phyloP scores from a whole-genome alignment of 73 alveolate species.

The Effrenium voratum region DNA sequence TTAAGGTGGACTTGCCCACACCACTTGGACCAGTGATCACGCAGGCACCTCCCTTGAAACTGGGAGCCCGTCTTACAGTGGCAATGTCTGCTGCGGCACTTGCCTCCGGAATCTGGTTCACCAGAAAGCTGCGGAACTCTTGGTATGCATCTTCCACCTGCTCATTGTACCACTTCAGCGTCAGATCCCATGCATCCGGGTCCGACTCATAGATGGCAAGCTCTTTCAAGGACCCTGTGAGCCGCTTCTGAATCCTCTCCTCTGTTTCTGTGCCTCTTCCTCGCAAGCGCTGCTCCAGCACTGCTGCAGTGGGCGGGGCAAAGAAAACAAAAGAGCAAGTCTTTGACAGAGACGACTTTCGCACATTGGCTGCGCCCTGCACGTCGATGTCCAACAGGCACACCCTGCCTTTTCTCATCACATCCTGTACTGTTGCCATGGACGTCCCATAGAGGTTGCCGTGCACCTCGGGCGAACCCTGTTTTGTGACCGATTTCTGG shows the following conservation, averaged over 20 bases:
- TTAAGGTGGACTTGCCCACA: no score
- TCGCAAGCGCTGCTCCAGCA: constrained; percentile 96
- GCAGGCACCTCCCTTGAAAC: no score
- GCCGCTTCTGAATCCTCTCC: constrained; percentile 96
- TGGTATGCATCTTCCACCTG: constrained; percentile 62
- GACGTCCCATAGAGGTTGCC: constrained; percentile 94
- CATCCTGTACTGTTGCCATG: constrained; percentile 57
- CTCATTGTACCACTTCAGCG: constrained; percentile 75
- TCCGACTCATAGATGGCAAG: constrained; percentile 95
- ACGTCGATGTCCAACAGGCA: constrained; percentile 97
- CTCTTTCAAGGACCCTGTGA: constrained; percentile 95
- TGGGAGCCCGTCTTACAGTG: no score
- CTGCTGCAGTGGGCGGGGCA: constrained; percentile 96
- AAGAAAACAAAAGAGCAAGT: constrained; percentile 96
- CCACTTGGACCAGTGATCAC: no score
- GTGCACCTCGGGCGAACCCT: no score
- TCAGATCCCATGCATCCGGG: constrained; percentile 93
- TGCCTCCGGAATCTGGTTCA: constrained; percentile 77
- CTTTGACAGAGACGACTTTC: constrained; percentile 49
- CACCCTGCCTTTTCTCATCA: constrained; percentile 95
- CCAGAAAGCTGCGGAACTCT: constrained; percentile 94
- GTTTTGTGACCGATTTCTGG: no score
- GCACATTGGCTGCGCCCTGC: constrained; percentile 96
- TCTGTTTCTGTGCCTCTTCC: constrained; percentile 98
- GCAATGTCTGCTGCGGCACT: constrained; percentile 94